A percentile compares a stretch with the other conserved stretches of the same genome.
Evolutionary conservation across 2,329 filamentous ascomycete genomes (phyloP).

Genomic region (Xenoacremonium recifei): DNA sequence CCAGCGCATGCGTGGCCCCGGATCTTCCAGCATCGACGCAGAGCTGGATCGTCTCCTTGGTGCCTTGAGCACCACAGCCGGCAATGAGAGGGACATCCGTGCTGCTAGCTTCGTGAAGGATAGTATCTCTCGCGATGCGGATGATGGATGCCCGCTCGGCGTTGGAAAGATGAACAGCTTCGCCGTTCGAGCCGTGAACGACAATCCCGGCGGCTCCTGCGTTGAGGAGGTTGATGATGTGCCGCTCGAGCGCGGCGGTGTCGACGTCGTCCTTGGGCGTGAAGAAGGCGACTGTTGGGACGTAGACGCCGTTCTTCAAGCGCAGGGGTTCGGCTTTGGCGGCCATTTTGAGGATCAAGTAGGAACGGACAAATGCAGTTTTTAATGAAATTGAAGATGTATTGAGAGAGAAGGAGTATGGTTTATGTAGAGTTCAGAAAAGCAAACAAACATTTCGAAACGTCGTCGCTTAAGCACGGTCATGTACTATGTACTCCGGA

Average conservation of each 20-base stretch:
- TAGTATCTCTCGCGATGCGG: constrained; percentile 46
- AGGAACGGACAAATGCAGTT: too few species aligned
- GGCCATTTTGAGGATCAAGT: too few species aligned
- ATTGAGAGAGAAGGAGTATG: too few species aligned
- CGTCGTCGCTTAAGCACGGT: too few species aligned
- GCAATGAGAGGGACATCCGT: constrained; percentile 57
- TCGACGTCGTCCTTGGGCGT: constrained; percentile 33
- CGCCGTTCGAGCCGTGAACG: constrained; percentile 80
- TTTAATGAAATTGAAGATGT: too few species aligned
- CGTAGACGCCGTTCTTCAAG: constrained; percentile 34
- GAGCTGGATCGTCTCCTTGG: constrained; percentile 68
- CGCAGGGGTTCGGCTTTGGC: constrained; percentile 24
- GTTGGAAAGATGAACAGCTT: constrained; percentile 76
- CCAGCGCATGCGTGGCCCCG: constrained; percentile 74
- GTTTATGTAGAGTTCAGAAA: too few species aligned
- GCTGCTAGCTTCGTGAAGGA: constrained; percentile 22
- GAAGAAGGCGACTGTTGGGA: constrained; percentile 38
- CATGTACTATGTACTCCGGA: too few species aligned
- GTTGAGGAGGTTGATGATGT: constrained; percentile 48
- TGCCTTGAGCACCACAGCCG: constrained; percentile 73
- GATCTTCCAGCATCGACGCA: constrained; percentile 68
- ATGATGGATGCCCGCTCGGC: constrained; percentile 68
- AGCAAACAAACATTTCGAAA: too few species aligned
- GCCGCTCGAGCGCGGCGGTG: constrained; percentile 28
- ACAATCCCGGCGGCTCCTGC: constrained; percentile 73